These are phyloP conservation scores for Nematocida minor DNA, from an alignment of 371 early-diverging fungal genomes.

Conservation along the genomic window DNA sequence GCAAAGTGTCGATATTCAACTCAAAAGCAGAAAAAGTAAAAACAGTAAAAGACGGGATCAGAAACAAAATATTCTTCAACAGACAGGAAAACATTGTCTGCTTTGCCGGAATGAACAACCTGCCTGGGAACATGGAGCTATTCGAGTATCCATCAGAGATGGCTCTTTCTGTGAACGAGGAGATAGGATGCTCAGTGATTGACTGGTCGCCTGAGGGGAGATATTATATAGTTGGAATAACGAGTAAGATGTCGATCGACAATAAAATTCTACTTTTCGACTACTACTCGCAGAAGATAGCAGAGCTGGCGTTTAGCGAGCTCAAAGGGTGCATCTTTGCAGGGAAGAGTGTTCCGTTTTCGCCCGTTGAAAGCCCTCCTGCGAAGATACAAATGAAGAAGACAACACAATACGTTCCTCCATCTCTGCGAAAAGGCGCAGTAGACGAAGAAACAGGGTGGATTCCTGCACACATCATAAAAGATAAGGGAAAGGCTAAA, in stretches of 20 bases:
- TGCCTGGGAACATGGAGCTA: conserved; percentile 63
- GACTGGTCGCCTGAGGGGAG: conserved; percentile 61
- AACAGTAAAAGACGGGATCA: conserved; percentile 53
- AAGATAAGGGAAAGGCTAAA: background rate
- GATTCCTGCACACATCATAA: conserved; percentile 33
- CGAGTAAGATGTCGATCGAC: conserved; percentile 63
- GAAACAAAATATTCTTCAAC: conserved; percentile 62
- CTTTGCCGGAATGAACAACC: conserved; percentile 63
- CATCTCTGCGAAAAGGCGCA: conserved; percentile 33
- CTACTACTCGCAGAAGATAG: conserved; percentile 63
- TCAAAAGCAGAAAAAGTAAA: conserved; percentile 30
- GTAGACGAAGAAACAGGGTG: background rate
- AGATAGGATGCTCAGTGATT: conserved; percentile 60
- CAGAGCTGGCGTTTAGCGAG: conserved; percentile 55
- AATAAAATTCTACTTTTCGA: conserved; percentile 63
- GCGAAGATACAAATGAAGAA: conserved; percentile 20
- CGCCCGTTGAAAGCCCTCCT: conserved; percentile 30
- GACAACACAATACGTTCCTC: conserved; percentile 54
- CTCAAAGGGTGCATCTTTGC: conserved; percentile 49
- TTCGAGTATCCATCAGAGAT: conserved; percentile 24
- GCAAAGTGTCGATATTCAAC: conserved; percentile 51
- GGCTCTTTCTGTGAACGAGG: conserved; percentile 50
- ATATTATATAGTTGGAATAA: conserved; percentile 60
- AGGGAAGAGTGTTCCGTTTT: conserved; percentile 7
- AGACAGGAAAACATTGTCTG: conserved; percentile 53